Evolutionary conservation across 352 stramenopile species (phyloP).

Genomic region (Thalassiosira hispida): DNA sequence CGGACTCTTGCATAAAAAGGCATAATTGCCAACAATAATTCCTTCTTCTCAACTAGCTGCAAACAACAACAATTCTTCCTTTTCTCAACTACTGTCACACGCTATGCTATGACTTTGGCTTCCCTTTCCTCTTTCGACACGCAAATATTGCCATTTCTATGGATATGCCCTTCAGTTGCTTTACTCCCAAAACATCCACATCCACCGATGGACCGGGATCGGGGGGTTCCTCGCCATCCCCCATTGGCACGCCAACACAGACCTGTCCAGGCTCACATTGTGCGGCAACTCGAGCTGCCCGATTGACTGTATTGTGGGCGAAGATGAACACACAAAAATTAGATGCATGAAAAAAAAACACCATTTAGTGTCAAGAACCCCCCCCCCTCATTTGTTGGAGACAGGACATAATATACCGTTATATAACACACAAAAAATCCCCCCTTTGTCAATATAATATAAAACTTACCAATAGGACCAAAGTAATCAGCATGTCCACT

Average conservation of each 20-base stretch:
- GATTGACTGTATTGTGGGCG: slow-evolving; percentile 31
- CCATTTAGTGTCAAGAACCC: too few species aligned
- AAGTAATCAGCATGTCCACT: slow-evolving; percentile 61
- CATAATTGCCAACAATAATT: too few species aligned
- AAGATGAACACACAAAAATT: background rate
- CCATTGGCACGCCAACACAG: slow-evolving; percentile 39
- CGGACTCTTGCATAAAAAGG: too few species aligned
- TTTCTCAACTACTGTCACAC: too few species aligned
- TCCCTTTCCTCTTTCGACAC: slow-evolving; percentile 30
- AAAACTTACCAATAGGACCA: slow-evolving; percentile 50
- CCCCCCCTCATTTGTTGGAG: too few species aligned
- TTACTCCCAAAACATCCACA: slow-evolving; percentile 46
- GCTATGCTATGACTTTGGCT: background rate
- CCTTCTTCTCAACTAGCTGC: too few species aligned
- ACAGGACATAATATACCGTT: too few species aligned
- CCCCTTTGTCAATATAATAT: too few species aligned
- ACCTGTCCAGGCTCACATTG: slow-evolving; percentile 41
- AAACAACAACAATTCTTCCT: too few species aligned
- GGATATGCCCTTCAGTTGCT: slow-evolving; percentile 51
- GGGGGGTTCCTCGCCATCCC: slow-evolving; percentile 28
- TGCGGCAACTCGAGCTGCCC: slow-evolving; percentile 45
- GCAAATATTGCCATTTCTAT: slow-evolving; percentile 52
- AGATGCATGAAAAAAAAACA: slow-evolving; percentile 4
- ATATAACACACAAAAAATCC: too few species aligned
- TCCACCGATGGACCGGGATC: slow-evolving; percentile 47